Evolutionary conservation across 192 early-diverging fungal genomes (phyloP).

Genomic region (Podila clonocystis): DNA sequence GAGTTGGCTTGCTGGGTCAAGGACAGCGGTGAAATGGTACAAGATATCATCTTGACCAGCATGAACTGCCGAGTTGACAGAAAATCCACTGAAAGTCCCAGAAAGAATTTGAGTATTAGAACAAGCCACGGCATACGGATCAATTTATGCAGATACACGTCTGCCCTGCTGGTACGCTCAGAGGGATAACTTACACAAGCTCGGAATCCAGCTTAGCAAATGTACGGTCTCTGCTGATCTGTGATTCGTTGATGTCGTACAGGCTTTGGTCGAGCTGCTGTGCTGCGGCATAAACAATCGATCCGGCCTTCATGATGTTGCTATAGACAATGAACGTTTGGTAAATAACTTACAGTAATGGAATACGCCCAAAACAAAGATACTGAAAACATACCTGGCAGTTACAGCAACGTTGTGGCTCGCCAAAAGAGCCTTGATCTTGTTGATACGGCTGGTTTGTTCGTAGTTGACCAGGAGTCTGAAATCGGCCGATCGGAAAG

Average conservation of each 20-base stretch:
- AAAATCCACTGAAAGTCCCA: constrained; percentile 21
- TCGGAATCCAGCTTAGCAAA: constrained; percentile 24
- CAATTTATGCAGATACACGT: background rate
- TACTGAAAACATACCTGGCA: constrained; percentile 16
- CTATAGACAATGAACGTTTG: constrained; percentile 10
- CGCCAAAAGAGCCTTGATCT: constrained; percentile 24
- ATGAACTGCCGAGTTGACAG: constrained; percentile 23
- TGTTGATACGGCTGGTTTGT: constrained; percentile 55
- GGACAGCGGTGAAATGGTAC: constrained; percentile 60
- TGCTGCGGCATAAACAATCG: constrained; percentile 13
- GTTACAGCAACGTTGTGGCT: constrained; percentile 4
- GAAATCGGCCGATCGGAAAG: constrained; percentile 68
- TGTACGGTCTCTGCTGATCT: constrained; percentile 22
- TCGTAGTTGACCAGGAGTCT: constrained; percentile 70
- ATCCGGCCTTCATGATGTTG: constrained; percentile 32
- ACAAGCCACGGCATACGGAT: background rate
- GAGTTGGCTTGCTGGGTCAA: constrained; percentile 83
- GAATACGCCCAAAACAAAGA: background rate
- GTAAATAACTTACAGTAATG: too few species aligned
- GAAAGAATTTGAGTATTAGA: background rate
- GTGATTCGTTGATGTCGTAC: constrained; percentile 36
- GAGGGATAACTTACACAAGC: constrained; percentile 8
- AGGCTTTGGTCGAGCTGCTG: constrained; percentile 33
- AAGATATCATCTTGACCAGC: constrained; percentile 32
- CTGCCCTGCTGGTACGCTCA: background rate